Evolutionary conservation across 441 rosid genomes (phyloP).

Genomic region (Aleurites moluccanus): DNA sequence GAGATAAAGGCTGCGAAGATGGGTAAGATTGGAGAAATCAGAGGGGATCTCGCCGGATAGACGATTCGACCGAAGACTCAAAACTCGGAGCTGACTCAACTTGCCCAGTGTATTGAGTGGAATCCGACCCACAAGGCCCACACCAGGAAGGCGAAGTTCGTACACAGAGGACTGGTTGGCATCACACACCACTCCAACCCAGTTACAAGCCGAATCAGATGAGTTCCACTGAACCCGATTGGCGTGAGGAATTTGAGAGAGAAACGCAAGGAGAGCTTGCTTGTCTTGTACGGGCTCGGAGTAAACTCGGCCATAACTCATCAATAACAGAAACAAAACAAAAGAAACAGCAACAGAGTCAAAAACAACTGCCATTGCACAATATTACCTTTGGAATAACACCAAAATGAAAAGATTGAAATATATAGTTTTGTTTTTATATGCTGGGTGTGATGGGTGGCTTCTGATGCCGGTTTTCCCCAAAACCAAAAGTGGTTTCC

Average conservation of each 20-base stretch:
- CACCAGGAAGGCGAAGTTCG: slow-evolving; percentile 82
- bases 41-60: slow-evolving; percentile 74
- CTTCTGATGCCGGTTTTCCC: slow-evolving; percentile 18
- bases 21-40: slow-evolving; percentile 76
- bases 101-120: slow-evolving; percentile 65
- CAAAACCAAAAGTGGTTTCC: slow-evolving; percentile 22
- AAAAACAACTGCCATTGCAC: slow-evolving; percentile 35
- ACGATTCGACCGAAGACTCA: slow-evolving; percentile 84
- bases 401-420: slow-evolving; percentile 1
- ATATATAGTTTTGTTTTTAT: neutral
- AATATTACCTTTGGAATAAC: neutral
- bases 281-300: slow-evolving; percentile 71
- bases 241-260: slow-evolving; percentile 54
- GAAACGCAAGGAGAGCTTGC: slow-evolving; percentile 77
- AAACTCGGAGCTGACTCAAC: slow-evolving; percentile 67
- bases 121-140: slow-evolving; percentile 68
- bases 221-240: slow-evolving; percentile 73
- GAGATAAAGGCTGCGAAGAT: slow-evolving; percentile 64
- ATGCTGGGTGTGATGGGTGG: slow-evolving; percentile 15
- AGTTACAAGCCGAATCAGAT: slow-evolving; percentile 63
- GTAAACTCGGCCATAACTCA: slow-evolving; percentile 37
- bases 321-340: slow-evolving; percentile 25
- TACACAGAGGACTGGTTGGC: slow-evolving; percentile 43
- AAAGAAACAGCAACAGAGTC: slow-evolving; percentile 13
- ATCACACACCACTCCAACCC: slow-evolving; percentile 80